Evolutionary conservation across 2,329 filamentous ascomycete genomes (phyloP).

Genomic region (Fusarium haematococcum): DNA sequence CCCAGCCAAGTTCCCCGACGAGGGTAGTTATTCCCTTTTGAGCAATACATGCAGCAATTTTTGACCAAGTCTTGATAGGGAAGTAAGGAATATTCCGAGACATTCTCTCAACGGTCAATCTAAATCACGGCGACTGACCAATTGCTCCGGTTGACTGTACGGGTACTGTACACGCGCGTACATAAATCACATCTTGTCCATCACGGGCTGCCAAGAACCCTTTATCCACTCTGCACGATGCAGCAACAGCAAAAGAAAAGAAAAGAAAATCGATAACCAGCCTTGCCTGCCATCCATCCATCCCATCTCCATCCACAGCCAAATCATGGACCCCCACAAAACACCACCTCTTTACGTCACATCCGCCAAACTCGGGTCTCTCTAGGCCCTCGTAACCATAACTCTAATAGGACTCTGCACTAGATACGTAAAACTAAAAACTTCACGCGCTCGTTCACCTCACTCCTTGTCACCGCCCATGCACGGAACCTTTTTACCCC

Average conservation of each 20-base stretch:
- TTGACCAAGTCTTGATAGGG: background rate
- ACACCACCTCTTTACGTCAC: background rate
- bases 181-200: background rate
- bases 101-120: background rate
- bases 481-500: conserved; percentile 30
- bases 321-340: background rate
- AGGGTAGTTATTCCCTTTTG: background rate
- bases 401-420: background rate
- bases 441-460: background rate
- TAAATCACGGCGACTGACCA: background rate
- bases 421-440: background rate
- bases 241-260: background rate
- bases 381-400: background rate
- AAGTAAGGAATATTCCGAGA: background rate
- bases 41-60: background rate
- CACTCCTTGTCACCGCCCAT: conserved; percentile 1
- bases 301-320: background rate
- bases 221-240: background rate
- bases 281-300: background rate
- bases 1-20: background rate
- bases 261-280: background rate
- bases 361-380: background rate
- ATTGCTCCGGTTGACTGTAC: background rate
- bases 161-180: background rate
- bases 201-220: background rate